Percentiles rank a stretch among this genome's conserved stretches.
Evolutionary conservation across 2,329 filamentous ascomycete genomes (phyloP).

Genomic region (Atkinsonella texensis): DNA sequence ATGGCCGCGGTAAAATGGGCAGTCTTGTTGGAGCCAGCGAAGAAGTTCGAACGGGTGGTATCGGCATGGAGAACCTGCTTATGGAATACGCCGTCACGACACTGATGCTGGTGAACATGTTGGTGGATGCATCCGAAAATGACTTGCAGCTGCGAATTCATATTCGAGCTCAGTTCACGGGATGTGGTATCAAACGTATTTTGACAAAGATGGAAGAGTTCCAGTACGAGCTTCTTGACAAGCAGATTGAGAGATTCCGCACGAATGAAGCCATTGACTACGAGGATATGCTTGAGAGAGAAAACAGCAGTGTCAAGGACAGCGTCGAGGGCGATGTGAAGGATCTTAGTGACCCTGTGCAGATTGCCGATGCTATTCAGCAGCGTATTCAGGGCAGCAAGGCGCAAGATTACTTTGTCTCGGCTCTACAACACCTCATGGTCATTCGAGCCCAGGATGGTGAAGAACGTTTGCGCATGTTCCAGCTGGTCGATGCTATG

Average conservation of each 20-base stretch:
- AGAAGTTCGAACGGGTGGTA: conserved; percentile 87
- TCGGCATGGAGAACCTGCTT: conserved; percentile 95
- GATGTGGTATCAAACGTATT: conserved; percentile 88
- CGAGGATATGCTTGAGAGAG: conserved; percentile 87
- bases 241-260: conserved; percentile 89
- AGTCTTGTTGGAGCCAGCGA: conserved; percentile 94
- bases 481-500: conserved; percentile 98
- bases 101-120: conserved; percentile 90
- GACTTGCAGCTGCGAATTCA: conserved; percentile 89
- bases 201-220: conserved; percentile 96
- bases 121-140: conserved; percentile 79
- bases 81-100: conserved; percentile 99
- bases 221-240: conserved; percentile 96
- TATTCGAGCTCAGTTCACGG: conserved; percentile 90
- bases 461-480: conserved; percentile 87
- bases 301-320: conserved; percentile 84
- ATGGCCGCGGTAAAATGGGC: conserved; percentile 97
- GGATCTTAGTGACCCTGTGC: conserved; percentile 82
- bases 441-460: conserved; percentile 84
- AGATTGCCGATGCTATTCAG: conserved; percentile 91
- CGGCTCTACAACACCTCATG: conserved; percentile 86
- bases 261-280: conserved; percentile 96
- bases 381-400: conserved; percentile 70
- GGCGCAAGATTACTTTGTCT: conserved; percentile 91
- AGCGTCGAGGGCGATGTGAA: conserved; percentile 74